Conservation (phyloP, 352 stramenopile genomes). For the Pythium catenulatum region DNA sequence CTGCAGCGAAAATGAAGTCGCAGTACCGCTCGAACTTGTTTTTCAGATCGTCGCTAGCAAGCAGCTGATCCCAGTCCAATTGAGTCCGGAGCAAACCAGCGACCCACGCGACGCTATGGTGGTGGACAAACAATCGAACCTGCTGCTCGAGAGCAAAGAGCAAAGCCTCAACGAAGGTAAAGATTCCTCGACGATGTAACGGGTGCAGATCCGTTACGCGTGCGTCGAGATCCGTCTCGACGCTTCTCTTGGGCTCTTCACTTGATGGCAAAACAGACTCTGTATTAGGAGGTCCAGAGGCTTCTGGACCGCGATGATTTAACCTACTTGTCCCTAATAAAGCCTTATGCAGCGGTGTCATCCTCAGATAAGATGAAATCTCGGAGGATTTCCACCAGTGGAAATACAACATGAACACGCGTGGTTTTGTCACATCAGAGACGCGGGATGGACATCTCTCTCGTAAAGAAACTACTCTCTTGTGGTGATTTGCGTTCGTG, state of each 20-base stretch:
- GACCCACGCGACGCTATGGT: conserved; percentile 46
- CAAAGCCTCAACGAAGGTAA: conserved; percentile 30
- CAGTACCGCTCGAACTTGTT: conserved; percentile 32
- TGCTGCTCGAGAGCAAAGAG: conserved; percentile 52
- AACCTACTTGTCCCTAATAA: neutral
- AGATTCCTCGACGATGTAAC: conserved; percentile 26
- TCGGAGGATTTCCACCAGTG: neutral
- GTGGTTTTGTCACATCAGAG: neutral
- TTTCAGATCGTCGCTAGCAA: neutral
- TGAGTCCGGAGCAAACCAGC: conserved; percentile 38
- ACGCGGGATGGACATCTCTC: neutral
- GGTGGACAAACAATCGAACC: conserved; percentile 34
- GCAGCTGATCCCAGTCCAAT: conserved; percentile 37
- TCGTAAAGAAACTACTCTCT: neutral
- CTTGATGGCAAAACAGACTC: neutral
- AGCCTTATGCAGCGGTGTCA: neutral
- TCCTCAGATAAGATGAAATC: neutral
- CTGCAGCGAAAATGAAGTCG: conserved; percentile 27
- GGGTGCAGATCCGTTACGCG: neutral
- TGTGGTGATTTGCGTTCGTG: too few species aligned
- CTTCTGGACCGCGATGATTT: neutral
- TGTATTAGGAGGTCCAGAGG: neutral
- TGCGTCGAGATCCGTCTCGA: conserved; percentile 34
- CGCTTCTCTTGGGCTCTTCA: conserved; percentile 8
- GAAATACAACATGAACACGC: neutral